phyloP scores from a whole-genome alignment of 2,329 filamentous ascomycete species.

The Allantophomopsis cytisporea region DNA sequence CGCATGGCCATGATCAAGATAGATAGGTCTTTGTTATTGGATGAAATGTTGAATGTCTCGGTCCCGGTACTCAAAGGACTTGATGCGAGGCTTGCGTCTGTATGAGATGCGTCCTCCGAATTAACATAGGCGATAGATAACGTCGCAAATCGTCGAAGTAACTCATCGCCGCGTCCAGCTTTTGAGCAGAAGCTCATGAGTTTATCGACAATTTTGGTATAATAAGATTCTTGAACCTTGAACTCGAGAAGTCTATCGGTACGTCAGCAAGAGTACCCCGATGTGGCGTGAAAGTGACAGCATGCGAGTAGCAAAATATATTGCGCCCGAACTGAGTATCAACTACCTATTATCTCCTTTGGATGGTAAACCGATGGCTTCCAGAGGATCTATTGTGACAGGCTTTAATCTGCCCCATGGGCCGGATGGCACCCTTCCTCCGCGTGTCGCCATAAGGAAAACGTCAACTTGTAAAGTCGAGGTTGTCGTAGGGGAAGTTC shows the following conservation, averaged over 20 bases:
- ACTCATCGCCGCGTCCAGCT: slow-evolving; percentile 54
- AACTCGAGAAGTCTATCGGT: slow-evolving; percentile 49
- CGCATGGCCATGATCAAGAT: slow-evolving; percentile 72
- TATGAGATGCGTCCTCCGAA: slow-evolving; percentile 5
- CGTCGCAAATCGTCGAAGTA: slow-evolving; percentile 62
- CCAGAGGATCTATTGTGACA: slow-evolving; percentile 61
- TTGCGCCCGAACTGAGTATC: not conserved
- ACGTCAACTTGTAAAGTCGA: too few relatives aligned
- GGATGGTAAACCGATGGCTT: slow-evolving; percentile 72
- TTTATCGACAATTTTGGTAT: slow-evolving; percentile 72
- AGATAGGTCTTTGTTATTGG: slow-evolving; percentile 43
- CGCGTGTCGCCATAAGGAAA: slow-evolving; percentile 13
- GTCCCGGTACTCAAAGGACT: slow-evolving; percentile 3
- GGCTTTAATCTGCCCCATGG: slow-evolving; percentile 63
- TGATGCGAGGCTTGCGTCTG: slow-evolving; percentile 8
- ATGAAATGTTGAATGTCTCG: slow-evolving; percentile 4
- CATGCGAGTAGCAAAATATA: too few relatives aligned
- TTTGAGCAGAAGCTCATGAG: slow-evolving; percentile 83
- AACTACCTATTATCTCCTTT: slow-evolving; percentile 76
- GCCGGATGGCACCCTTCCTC: slow-evolving; percentile 29
- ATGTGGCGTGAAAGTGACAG: too few relatives aligned
- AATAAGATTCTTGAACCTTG: slow-evolving; percentile 75
- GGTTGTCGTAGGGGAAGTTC: too few relatives aligned
- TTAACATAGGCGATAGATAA: slow-evolving; percentile 27
- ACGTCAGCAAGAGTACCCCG: slow-evolving; percentile 2